A percentile compares a stretch with the other conserved stretches of the same genome.
These are phyloP conservation scores for Alternaria rosae DNA, from an alignment of 2,329 filamentous ascomycete genomes.

Conservation along the genomic window DNA sequence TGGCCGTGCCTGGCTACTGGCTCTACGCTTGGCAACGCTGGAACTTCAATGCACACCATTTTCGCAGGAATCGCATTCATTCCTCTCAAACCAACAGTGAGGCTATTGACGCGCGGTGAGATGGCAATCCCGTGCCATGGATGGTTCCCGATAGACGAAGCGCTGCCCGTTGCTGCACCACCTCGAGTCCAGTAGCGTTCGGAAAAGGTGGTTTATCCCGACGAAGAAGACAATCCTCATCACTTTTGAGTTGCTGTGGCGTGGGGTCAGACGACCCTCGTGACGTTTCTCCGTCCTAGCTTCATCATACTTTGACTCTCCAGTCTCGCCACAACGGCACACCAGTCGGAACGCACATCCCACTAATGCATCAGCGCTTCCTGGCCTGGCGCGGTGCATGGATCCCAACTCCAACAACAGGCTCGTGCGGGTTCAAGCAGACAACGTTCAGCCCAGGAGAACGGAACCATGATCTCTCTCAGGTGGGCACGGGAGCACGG, in stretches of 20 bases:
- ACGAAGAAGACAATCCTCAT: background rate
- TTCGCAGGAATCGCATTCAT: background rate
- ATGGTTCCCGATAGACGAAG: background rate
- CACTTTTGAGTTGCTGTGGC: background rate
- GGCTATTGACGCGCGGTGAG: background rate
- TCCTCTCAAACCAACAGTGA: background rate
- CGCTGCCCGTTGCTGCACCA: background rate
- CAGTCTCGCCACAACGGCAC: slow-evolving; percentile 1
- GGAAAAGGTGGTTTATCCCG: background rate
- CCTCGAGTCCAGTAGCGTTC: background rate
- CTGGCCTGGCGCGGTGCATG: background rate
- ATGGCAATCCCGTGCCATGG: background rate
- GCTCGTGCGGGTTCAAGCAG: background rate
- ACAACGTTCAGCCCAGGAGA: background rate
- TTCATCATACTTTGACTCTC: background rate
- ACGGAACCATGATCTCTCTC: background rate
- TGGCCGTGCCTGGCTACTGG: background rate
- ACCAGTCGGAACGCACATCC: slow-evolving; percentile 2
- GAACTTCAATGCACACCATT: background rate
- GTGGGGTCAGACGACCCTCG: slow-evolving; percentile 2
- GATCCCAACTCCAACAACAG: background rate
- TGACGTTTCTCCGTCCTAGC: background rate
- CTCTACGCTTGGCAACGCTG: background rate
- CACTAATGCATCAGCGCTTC: background rate
- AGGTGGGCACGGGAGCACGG: background rate